Percentiles rank a stretch among this genome's conserved stretches.
Evolutionary conservation across 2,329 filamentous ascomycete genomes (phyloP).

Genomic region (Coleophoma cylindrospora): DNA sequence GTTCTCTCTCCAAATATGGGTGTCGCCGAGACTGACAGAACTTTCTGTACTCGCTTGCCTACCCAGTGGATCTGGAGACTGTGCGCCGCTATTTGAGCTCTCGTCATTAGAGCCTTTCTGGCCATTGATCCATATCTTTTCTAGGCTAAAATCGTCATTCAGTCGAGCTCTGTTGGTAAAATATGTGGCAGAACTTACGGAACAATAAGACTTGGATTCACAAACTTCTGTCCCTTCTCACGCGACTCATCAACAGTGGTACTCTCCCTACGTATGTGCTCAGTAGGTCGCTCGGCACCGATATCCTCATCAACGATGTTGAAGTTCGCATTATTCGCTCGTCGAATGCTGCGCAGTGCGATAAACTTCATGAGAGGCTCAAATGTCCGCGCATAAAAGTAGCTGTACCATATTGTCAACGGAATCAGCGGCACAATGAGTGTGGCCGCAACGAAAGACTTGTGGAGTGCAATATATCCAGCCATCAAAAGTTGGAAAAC

Average conservation of each 20-base stretch:
- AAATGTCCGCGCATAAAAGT: slow-evolving; percentile 75
- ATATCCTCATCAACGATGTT: slow-evolving; percentile 36
- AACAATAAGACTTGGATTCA: slow-evolving; percentile 69
- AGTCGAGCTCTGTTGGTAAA: background rate
- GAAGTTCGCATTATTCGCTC: slow-evolving; percentile 46
- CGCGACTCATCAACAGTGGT: slow-evolving; percentile 69
- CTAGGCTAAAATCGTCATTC: slow-evolving; percentile 41
- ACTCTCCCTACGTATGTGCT: slow-evolving; percentile 16
- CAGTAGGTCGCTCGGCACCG: slow-evolving; percentile 17
- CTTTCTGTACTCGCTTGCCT: slow-evolving; percentile 34
- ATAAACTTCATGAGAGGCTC: slow-evolving; percentile 90
- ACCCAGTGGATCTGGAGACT: slow-evolving; percentile 4
- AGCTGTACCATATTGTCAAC: slow-evolving; percentile 83
- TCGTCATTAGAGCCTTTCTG: slow-evolving; percentile 11
- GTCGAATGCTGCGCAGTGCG: slow-evolving; percentile 77
- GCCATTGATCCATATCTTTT: slow-evolving; percentile 59
- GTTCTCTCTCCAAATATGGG: slow-evolving; percentile 42
- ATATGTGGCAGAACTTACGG: slow-evolving; percentile 45
- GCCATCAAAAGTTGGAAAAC: slow-evolving; percentile 91
- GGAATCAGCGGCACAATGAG: slow-evolving; percentile 72
- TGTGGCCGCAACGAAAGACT: slow-evolving; percentile 67
- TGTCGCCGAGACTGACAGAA: slow-evolving; percentile 43
- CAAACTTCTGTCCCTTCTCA: slow-evolving; percentile 65
- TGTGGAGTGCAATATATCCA: slow-evolving; percentile 72
- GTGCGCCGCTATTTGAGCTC: slow-evolving; percentile 9